Base-by-base conservation (phyloP, 176 grass and related monocot genomes). In the Microstegium vimineum region DNA sequence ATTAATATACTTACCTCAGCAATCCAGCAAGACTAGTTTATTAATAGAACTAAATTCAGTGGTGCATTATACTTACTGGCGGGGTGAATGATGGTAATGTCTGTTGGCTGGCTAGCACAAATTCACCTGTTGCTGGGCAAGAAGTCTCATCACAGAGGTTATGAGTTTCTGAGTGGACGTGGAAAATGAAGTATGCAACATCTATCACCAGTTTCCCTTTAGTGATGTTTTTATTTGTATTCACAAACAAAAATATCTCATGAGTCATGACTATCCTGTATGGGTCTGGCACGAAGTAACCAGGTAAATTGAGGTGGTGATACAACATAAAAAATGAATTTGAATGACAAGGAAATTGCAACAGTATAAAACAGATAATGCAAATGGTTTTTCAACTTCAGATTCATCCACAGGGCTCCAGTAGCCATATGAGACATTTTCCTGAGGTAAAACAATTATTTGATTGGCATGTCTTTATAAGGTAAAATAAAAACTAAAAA, bases 131-230 rank as follows among this genome's bases (percentile, higher is more conserved):
- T 74, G 71, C 83, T 71, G 92, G 92, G 62, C 92, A 98, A 12
- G 84, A 65, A 61, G 86, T 90, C 80, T 84, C 88, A 6, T 86
- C 72, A 51, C 95, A 98, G 28, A 98, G 60, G 86, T 93, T 80
- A 22, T 98, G 88, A 76, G 86, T 91, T 71, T 98, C 92, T 33
- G 88, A 47, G 26, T 93, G 79, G 76, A 93, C 84, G 31, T 91
- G 84, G 84, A 93, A 79, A 41, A 90, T 63, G 71, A 91, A 94
- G 68, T 94, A 94, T 12, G 52, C 83, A 11, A 97, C 92, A 82
- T 94, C 88, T 79, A 94, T 62, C 38, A 84, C 82, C 74, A 98
- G 76, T 54, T 87, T 89, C 60, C 95, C 92, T 25, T 77, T 60
- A 26, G 67, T 52, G 49, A 94, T 75, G 47, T 12, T 84, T 82